Percentiles rank a stretch among this genome's conserved stretches.
These are phyloP conservation scores for Dispira parvispora DNA, from an alignment of 192 early-diverging fungal genomes.

Conservation along the genomic window DNA sequence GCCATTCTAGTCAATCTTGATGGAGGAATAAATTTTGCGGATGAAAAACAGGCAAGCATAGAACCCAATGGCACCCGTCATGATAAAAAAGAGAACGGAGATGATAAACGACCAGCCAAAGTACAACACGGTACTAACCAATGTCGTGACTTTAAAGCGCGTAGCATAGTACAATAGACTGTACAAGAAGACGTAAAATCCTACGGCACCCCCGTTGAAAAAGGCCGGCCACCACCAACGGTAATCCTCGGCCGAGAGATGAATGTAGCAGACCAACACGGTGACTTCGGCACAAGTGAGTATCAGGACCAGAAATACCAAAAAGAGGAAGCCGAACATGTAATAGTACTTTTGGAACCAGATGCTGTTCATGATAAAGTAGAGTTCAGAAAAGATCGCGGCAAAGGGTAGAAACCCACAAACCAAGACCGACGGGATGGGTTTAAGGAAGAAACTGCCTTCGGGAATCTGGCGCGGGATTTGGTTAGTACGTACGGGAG, in stretches of 20 bases:
- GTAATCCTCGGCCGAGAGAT: slow-evolving; percentile 73
- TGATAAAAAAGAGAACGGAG: slow-evolving; percentile 55
- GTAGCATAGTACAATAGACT: slow-evolving; percentile 73
- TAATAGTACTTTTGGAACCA: slow-evolving; percentile 91
- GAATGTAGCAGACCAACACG: slow-evolving; percentile 77
- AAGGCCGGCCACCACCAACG: slow-evolving; percentile 84
- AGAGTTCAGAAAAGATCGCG: slow-evolving; percentile 90
- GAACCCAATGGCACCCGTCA: slow-evolving; percentile 70
- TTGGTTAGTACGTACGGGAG: slow-evolving; percentile 77
- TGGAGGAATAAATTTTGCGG: slow-evolving; percentile 61
- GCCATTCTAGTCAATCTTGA: slow-evolving; percentile 60
- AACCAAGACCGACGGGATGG: slow-evolving; percentile 52
- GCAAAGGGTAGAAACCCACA: slow-evolving; percentile 83
- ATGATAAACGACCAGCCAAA: slow-evolving; percentile 77
- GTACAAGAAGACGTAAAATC: slow-evolving; percentile 78
- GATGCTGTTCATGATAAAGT: slow-evolving; percentile 89
- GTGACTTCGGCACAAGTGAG: slow-evolving; percentile 74
- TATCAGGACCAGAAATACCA: slow-evolving; percentile 73
- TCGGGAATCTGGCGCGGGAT: slow-evolving; percentile 90
- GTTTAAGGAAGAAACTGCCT: slow-evolving; percentile 60
- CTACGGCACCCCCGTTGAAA: slow-evolving; percentile 67
- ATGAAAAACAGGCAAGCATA: slow-evolving; percentile 62
- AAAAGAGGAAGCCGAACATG: slow-evolving; percentile 80
- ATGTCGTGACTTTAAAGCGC: slow-evolving; percentile 57
- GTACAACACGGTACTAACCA: slow-evolving; percentile 65